phyloP scores from a whole-genome alignment of 768 basidiomycete species.

The Lyophyllum shimeji region DNA sequence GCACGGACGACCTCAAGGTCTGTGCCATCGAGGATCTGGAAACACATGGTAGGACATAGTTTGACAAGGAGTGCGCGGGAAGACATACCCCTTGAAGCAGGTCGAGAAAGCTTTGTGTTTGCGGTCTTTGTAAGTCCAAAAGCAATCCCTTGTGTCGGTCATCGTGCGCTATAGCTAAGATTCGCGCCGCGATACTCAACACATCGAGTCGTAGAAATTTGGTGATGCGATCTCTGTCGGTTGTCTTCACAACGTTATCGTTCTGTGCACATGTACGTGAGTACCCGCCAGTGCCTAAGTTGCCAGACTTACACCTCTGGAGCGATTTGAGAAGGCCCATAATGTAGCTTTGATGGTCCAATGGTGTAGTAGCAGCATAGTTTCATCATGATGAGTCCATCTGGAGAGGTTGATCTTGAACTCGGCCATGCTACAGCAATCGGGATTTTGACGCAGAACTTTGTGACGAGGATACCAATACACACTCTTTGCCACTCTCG shows the following conservation, averaged over 20 bases:
- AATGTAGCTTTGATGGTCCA: neutral
- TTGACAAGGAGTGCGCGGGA: neutral
- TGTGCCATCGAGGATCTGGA: slow-evolving; percentile 6
- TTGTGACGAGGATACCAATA: neutral
- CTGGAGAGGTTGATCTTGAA: neutral
- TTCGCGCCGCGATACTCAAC: slow-evolving; percentile 2
- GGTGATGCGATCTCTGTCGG: neutral
- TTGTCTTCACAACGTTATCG: neutral
- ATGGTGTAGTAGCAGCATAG: neutral
- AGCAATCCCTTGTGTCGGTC: slow-evolving; percentile 2
- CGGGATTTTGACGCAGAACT: neutral
- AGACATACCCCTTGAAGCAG: slow-evolving; percentile 4
- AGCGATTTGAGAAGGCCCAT: slow-evolving; percentile 7
- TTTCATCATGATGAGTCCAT: neutral
- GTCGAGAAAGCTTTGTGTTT: slow-evolving; percentile 8
- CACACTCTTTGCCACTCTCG: neutral
- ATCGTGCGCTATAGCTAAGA: neutral
- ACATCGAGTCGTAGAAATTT: slow-evolving; percentile 1
- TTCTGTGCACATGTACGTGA: neutral
- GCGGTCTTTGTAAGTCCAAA: neutral
- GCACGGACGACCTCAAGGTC: slow-evolving; percentile 5
- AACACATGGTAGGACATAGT: neutral
- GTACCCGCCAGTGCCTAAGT: no score
- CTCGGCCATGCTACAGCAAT: neutral
- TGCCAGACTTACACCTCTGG: neutral